Evolutionary conservation across 1,284 basidiomycete species (phyloP), one percentile per base, ranked within the genome.

Genomic region (Heliocybe sulcata): DNA sequence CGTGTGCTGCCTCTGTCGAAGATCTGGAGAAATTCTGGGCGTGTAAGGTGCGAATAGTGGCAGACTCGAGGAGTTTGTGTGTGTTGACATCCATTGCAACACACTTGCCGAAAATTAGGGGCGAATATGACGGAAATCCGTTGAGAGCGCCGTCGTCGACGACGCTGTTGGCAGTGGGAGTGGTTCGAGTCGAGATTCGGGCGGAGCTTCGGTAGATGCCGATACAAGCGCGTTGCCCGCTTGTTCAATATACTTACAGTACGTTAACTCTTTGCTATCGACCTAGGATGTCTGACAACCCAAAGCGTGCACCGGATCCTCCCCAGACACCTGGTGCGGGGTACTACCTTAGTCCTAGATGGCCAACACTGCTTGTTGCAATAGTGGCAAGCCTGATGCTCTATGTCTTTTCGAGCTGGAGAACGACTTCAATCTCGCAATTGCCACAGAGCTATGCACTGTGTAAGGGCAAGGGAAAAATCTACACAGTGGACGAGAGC

Each of bases 11-110:
- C 61, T 85, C 83, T 0, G 80, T 70, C 3, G 88, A 91, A 0
- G 87, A 79, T 47, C 86, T 79, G 50, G 84, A 80, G 69, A 91
- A 91, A 57, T 76, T 77, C 61, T 90, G 80, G 0, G 87, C 83
- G 61, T 91, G 87, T 10, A 91, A 76, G 20, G 85, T 85, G 56
- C 83, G 79, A 61, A 83, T 75, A 1, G 80, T 79, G 0, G 77
- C 80, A 8, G 83, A 76, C 69, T 90, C 87, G 54, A 90, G 75
- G 54, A 88, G 68, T 61, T 77, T 79, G 54, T 72, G 71, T 65
- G 62, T 29, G 54, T 60, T 54, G 63, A 71, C 38, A 68, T 74
- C 29, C 65, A 45, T 51, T 69, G 10, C 64, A n/a, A 42, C 38
- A 6, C 38, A 42, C 19, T n/a, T 3, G 8, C 38, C 8, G 25